phyloP scores from a whole-genome alignment of 352 stramenopile genomes.

The Phytopythium vexans region DNA sequence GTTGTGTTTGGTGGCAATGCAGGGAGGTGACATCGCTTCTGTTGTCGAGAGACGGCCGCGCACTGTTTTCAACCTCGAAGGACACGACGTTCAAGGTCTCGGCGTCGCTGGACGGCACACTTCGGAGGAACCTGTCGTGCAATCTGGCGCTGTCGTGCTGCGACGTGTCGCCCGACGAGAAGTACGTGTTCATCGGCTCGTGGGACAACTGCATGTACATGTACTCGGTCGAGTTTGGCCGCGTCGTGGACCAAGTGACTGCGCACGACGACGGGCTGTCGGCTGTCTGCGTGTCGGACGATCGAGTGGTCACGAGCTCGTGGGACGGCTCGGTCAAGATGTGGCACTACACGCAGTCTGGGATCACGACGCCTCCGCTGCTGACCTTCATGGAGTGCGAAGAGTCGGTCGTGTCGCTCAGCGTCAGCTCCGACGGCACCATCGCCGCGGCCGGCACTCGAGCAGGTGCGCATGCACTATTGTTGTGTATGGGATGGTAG shows the following conservation, averaged over 20 bases:
- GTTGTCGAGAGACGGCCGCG: constrained; percentile 51
- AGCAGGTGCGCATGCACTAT: constrained; percentile 35
- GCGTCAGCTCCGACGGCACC: constrained; percentile 62
- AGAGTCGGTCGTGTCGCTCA: constrained; percentile 61
- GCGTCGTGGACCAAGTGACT: constrained; percentile 76
- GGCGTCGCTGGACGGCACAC: constrained; percentile 55
- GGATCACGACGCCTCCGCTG: constrained; percentile 58
- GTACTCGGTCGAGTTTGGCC: constrained; percentile 82
- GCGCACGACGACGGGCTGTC: constrained; percentile 79
- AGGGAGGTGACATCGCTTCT: constrained; percentile 75
- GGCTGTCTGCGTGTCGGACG: constrained; percentile 71
- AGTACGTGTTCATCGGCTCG: constrained; percentile 80
- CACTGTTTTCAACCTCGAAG: constrained; percentile 69
- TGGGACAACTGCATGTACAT: constrained; percentile 87
- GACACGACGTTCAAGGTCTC: constrained; percentile 80
- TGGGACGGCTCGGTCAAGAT: constrained; percentile 79
- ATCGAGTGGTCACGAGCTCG: constrained; percentile 68
- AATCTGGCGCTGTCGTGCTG: constrained; percentile 77
- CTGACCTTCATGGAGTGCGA: constrained; percentile 77
- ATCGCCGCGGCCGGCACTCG: constrained; percentile 55
- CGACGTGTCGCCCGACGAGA: constrained; percentile 77
- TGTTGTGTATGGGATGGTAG: background rate
- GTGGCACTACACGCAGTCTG: constrained; percentile 72
- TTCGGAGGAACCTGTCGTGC: constrained; percentile 69
- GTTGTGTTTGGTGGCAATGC: background rate